Base-by-base conservation (phyloP, 2,329 filamentous ascomycete species). In the Delphinella strobiligena region DNA sequence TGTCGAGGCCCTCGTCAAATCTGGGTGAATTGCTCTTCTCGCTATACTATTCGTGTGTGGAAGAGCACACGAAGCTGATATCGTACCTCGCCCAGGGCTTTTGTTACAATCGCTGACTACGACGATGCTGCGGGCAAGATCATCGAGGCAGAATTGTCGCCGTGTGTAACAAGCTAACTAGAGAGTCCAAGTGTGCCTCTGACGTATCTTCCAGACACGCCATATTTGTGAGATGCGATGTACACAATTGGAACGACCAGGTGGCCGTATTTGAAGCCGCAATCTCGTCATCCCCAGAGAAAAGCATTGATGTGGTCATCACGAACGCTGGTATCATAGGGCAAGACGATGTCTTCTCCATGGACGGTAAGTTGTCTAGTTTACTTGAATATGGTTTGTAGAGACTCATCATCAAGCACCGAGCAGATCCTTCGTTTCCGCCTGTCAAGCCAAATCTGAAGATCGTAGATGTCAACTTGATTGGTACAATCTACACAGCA, bases 31-130 rank as follows among this genome's bases (percentile, higher is more conserved):
- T 8, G 10, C 9, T 17, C 33, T 8, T 17, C 2, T 15, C 11
- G 12, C 35, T 10, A 9, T 15, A 4, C 9, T 19, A 9, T 19
- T n/a, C n/a, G n/a, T n/a, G n/a, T n/a, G n/a, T n/a, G n/a, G n/a
- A n/a, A n/a, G n/a, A n/a, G n/a, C n/a, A n/a, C n/a, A n/a, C n/a
- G n/a, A n/a, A n/a, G n/a, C n/a, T n/a, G n/a, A 16, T 10, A 35
- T 19, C 58, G 58, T 38, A 54, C 54, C 31, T 42, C 43, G 8
- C 48, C 50, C 4, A 56, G 58, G 2, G 54, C 58, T 1, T 54
- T 51, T 31, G 56, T 61, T 7, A 60, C 56, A 4, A 55, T 61
- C 36, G 57, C 50, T 32, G 58, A 59, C 36, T 37, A 59, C 10
- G 32, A 39, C 10, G 47, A 53, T 18, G 47, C 47, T 31, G 45